Evolutionary conservation across 2,329 filamentous ascomycete species (phyloP), one percentile per base, ranked within the genome.

Genomic region (Pseudofabraea citricarpa): DNA sequence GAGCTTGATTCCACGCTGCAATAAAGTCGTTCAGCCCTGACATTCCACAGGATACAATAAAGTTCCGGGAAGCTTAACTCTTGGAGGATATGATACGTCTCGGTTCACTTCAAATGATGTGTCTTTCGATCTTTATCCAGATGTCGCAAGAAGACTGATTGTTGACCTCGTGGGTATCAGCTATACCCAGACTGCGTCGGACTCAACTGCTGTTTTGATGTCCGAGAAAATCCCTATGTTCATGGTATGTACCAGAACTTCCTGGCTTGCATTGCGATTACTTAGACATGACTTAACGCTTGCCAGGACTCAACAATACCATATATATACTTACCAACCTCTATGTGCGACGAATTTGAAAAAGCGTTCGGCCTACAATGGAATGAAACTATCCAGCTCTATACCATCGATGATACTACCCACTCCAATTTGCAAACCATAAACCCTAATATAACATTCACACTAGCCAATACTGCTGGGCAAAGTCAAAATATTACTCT

Each of bases 81-180:
- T 69, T 35, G 64, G 62, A 6, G 66, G 66, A 6, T 69, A 69
- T 43, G 64, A 69, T 41, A 56, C 56, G 0, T 65, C 64, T 1
- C 59, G 62, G 21, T 68, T 67, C 50, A 49, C 41, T 2, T 56
- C 60, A 23, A 66, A 65, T 45, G 51, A 59, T 6, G 59, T 61
- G 5, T 58, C 59, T 4, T 67, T 67, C 48, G 58, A 57, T 16
- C 61, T 68, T 57, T 60, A 60, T 6, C 56, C 52, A n/a, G 64
- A 68, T 39, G 21, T 61, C 20, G 61, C 60, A 3, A 58, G 65
- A 5, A 63, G 66, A 40, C 49, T 67, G 2, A 62, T 67, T 3
- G 63, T 65, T 12, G 51, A 49, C 6, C 55, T 69, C 3, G 62
- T 64, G 46, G 43, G 52, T 4, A 61, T 56, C 27, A 56, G 65